phyloP scores from a whole-genome alignment of 306 rosid genomes.

The Pyrus pyrifolia region DNA sequence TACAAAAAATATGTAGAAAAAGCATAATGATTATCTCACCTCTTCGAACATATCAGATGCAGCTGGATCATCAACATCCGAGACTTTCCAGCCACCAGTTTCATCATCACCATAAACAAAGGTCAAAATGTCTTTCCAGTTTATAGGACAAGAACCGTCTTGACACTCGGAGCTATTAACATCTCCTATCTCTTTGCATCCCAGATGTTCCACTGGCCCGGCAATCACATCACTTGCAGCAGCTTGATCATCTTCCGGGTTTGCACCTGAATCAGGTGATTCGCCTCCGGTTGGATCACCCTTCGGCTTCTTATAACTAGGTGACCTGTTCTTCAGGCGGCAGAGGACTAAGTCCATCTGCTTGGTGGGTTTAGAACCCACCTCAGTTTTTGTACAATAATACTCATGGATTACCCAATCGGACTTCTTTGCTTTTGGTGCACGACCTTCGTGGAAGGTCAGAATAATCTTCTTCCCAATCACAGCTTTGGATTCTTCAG shows the following conservation, averaged over 20 bases:
- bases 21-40: background rate
- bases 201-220: constrained; percentile 1
- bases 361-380: no score
- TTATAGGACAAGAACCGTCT: background rate
- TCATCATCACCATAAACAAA: background rate
- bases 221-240: background rate
- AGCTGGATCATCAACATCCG: background rate
- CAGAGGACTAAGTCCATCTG: no score
- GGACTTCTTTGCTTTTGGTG: constrained; percentile 18
- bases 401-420: background rate
- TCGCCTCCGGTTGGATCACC: no score
- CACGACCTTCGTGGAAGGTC: constrained; percentile 40
- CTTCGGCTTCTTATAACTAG: no score
- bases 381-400: constrained; percentile 38
- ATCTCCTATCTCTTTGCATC: background rate
- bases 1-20: background rate
- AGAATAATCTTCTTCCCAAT: constrained; percentile 62
- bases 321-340: no score
- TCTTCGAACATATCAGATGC: no score
- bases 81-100: background rate
- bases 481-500: constrained; percentile 2
- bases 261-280: no score
- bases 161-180: background rate
- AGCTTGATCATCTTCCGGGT: no score
- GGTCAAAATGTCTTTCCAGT: background rate